Evolutionary conservation across 371 early-diverging fungal species (phyloP), one percentile per base, ranked within the genome.

Genomic region (Capillidium heterosporum): DNA sequence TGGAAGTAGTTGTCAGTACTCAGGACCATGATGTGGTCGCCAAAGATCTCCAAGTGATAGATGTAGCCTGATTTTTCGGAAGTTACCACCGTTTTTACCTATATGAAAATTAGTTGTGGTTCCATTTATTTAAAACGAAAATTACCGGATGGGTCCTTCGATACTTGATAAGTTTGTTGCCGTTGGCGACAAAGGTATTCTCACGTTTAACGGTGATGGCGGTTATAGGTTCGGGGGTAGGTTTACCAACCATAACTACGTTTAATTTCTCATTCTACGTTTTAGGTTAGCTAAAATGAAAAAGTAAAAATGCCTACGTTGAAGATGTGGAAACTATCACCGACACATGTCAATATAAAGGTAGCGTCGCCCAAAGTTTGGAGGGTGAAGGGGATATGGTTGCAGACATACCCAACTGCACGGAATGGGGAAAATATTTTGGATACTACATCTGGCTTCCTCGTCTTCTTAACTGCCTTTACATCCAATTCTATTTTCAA

Each of bases 401-500:
- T 79, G 58, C 88, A 82, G 31, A 92, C 78, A 67, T 89, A 87
- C 35, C 95, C 93, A 32, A 94, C 73, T 1, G 91, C 88, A 59
- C 91, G 72, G 69, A 86, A 91, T 35, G 90, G 89, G 48, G 78
- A 78, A 62, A 80, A 91, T 49, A 89, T 71, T 31, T 42, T 55
- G 17, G 55, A 55, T 35, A 35, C 35, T 35, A 35, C 35, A 35
- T 13, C 35, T 35, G 13, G 7, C 4, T 13, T 35, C 13, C 35
- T 4, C 4, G 35, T 35, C 35, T 35, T 35, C 13, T 35, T 35
- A 35, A n/a, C n/a, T n/a, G n/a, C n/a, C n/a, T n/a, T n/a, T n/a
- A n/a, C n/a, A n/a, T n/a, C n/a, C n/a, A n/a, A n/a, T n/a, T n/a
- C n/a, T n/a, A n/a, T n/a, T n/a, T n/a, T n/a, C n/a, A n/a, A n/a